Base-by-base conservation (phyloP, 371 early-diverging fungal species). In the Apophysomyces trapeziformis region DNA sequence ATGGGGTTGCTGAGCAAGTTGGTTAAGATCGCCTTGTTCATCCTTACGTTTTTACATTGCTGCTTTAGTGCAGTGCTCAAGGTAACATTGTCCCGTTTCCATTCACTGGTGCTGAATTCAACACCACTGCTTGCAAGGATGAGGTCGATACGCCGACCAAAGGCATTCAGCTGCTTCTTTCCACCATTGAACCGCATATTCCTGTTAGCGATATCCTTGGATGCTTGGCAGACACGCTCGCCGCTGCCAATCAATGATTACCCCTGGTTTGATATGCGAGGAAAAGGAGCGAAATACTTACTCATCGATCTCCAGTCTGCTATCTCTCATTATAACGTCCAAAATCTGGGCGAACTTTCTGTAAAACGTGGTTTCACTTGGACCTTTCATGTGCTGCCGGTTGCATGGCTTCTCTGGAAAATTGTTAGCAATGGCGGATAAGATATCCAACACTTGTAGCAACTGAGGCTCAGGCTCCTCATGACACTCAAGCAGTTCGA, bases 1-100 rank as follows among this genome's bases (percentile, higher is more conserved):
- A 65, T 41, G 1, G 37, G 7, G 5, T 32, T 32, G 7, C 21
- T 13, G 11, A 58, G 35, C 12, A 59, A 59, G 36, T 60, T 45
- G 1, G 44, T 60, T 12, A 65, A 13, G 2, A 65, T 58, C 7
- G 59, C 65, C 26, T 65, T 65, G 60, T 65, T 59, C 59, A 65
- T 46, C 3, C 65, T 32, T 8, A 65, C 38, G 26, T 65, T 59
- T 35, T 65, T 65, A 6, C 46, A 58, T 45, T 59, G 65, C 32
- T 65, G 60, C 26, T 64, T 37, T n/a, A 26, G n/a, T 32, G 21
- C 14, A 7, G 62, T 50, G 7, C n/a, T 14, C 47, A 47, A n/a
- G n/a, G 47, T 14, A 9, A 32, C 32, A 11, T 50, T 18, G 37
- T 26, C 37, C 14, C 38, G 37, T 35, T 62, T 62, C 62, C 62